Conservation (phyloP, 2,329 filamentous ascomycete genomes). For the Orbilia javanica region DNA sequence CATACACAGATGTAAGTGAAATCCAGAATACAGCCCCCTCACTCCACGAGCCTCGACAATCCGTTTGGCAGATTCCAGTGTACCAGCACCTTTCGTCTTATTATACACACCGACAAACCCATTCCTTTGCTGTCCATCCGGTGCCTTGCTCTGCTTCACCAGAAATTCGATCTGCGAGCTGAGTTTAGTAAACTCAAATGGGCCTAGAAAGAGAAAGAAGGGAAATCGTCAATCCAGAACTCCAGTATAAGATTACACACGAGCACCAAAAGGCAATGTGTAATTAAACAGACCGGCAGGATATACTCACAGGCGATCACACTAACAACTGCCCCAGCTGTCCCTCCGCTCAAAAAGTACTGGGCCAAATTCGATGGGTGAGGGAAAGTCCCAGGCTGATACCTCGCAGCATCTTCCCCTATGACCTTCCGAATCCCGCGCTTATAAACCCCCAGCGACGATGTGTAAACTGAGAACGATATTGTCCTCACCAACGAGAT, state of each 20-base stretch:
- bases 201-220: constrained; percentile 69
- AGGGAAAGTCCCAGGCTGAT: constrained; percentile 69
- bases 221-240: not conserved
- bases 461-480: constrained; percentile 82
- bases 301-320: constrained; percentile 76
- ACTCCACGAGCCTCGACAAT: constrained; percentile 81
- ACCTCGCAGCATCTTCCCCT: constrained; percentile 48
- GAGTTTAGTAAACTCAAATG: constrained; percentile 90
- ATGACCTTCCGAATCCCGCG: constrained; percentile 51
- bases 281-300: not conserved
- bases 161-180: constrained; percentile 84
- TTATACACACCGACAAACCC: constrained; percentile 51
- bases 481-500: constrained; percentile 82
- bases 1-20: constrained; percentile 81
- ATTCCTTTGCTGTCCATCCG: constrained; percentile 46
- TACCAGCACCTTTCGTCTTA: constrained; percentile 71
- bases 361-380: constrained; percentile 71
- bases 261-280: not conserved
- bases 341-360: constrained; percentile 70
- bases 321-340: constrained; percentile 82
- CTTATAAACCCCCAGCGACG: constrained; percentile 56
- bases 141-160: constrained; percentile 62
- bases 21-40: constrained; percentile 82
- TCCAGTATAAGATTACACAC: not conserved
- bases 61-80: constrained; percentile 79